Conservation (phyloP, 2,329 filamentous ascomycete species). For the Celoporthe dispersa region DNA sequence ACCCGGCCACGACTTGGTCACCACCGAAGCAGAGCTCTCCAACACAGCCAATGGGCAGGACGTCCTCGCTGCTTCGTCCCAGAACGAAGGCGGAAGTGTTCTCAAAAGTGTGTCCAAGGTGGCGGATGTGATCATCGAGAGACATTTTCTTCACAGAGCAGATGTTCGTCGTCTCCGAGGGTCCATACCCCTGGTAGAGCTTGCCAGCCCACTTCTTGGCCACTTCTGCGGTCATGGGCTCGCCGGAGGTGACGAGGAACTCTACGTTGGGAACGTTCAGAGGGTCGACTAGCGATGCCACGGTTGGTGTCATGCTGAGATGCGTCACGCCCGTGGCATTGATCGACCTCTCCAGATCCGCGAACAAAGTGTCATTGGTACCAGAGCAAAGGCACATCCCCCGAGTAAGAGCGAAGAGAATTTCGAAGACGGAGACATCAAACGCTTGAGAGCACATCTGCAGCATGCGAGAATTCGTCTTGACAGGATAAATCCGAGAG, state of each 20-base stretch:
- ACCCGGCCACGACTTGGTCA: constrained; percentile 77
- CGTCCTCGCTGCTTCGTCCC: constrained; percentile 46
- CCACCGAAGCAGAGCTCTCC: constrained; percentile 90
- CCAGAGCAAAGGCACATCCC: constrained; percentile 80
- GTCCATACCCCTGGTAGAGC: constrained; percentile 82
- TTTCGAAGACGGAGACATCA: constrained; percentile 88
- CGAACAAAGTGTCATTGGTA: constrained; percentile 74
- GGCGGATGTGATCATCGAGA: constrained; percentile 64
- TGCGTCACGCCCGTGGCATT: constrained; percentile 71
- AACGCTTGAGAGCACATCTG: constrained; percentile 87
- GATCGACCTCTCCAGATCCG: constrained; percentile 71
- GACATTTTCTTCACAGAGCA: constrained; percentile 74
- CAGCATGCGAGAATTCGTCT: constrained; percentile 62
- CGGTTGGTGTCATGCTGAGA: constrained; percentile 83
- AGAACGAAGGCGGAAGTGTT: constrained; percentile 79
- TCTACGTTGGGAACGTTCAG: constrained; percentile 70
- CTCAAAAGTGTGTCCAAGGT: constrained; percentile 74
- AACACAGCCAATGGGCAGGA: constrained; percentile 71
- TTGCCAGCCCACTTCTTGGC: constrained; percentile 69
- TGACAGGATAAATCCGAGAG: constrained; percentile 66
- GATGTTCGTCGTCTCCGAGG: constrained; percentile 86
- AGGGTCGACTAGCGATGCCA: constrained; percentile 75
- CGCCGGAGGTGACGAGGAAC: constrained; percentile 81
- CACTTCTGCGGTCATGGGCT: constrained; percentile 75
- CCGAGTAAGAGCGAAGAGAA: constrained; percentile 80